Evolutionary conservation across 352 stramenopile genomes (phyloP).

Genomic region (Phytophthora citrophthora): DNA sequence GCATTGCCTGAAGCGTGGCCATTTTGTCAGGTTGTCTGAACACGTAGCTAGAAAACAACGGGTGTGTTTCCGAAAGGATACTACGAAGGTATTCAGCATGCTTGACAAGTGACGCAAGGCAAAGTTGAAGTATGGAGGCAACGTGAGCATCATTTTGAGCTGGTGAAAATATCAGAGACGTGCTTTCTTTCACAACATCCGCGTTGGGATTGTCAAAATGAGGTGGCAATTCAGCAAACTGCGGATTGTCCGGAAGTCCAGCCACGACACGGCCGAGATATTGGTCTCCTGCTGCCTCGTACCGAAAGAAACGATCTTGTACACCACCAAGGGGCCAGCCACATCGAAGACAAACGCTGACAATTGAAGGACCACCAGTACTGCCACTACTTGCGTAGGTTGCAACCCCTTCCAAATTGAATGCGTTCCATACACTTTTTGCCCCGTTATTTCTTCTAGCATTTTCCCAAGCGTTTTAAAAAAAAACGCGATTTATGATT

Average conservation of each 20-base stretch:
- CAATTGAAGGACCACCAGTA: constrained; percentile 19
- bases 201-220: constrained; percentile 7
- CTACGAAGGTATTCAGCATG: constrained; percentile 1
- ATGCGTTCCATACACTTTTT: constrained; percentile 20
- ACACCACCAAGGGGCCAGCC: constrained; percentile 20
- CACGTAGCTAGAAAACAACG: neutral
- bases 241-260: constrained; percentile 8
- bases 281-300: constrained; percentile 20
- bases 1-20: neutral
- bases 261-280: constrained; percentile 12
- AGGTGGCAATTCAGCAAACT: constrained; percentile 13
- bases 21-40: neutral
- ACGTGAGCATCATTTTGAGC: neutral
- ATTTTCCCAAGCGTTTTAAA: neutral
- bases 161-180: constrained; percentile 8
- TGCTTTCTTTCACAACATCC: neutral
- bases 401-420: constrained; percentile 22
- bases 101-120: constrained; percentile 11
- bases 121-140: constrained; percentile 8
- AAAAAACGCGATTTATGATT: constrained; percentile 5
- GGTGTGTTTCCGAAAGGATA: neutral
- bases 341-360: constrained; percentile 20
- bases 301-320: constrained; percentile 22
- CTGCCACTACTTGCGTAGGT: constrained; percentile 26
- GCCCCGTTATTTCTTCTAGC: neutral